Base-by-base conservation (phyloP, 2,329 filamentous ascomycete genomes). In the Septoria petroselini region DNA sequence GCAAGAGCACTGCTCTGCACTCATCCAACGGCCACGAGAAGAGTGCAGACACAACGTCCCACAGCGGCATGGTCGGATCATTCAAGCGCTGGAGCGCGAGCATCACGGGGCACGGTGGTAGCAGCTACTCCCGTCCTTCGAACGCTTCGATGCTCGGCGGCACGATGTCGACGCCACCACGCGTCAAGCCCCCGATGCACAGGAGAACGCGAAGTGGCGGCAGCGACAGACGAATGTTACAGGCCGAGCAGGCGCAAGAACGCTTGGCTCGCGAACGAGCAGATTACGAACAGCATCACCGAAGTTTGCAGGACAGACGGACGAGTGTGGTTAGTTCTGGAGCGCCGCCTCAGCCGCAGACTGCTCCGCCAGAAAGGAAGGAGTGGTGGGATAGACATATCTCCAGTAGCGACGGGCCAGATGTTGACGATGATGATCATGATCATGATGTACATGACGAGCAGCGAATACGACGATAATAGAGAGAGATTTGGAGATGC, bases 211-310 rank as follows among this genome's bases (percentile, higher is more conserved):
- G 55, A 7, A 66, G 64, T 34, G 62, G 65, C 3, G 60, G 61
- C 2, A 62, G 61, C 18, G 66, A 68, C 50, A 54, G 62, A 8
- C 53, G 66, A 25, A 61, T 63, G 8, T 29, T 62, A 14, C 68
- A 68, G 21, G 64, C 62, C 4, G 66, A 69, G 41, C 62, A 62
- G 51, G 71, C 72, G 15, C 62, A 68, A 21, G 58, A 64, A 48
- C 58, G 72, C 44, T 50, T 74, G 45, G 67, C 67, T 43, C 37
- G 68, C 30, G 72, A 75, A 62, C 63, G 64, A 63, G 60, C 55
- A 35, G 58, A 66, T 18, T 58, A 52, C 30, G 43, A 60, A 31
- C 42, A 50, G 31, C 43, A 63, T 43, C 52, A 54, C 4, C 40
- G 25, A 21, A 59, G 53, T 53, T 43, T 62, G 27, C 50, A 58